Conservation (phyloP, 202 grass and related monocot genomes). For the Zizania palustris region DNA sequence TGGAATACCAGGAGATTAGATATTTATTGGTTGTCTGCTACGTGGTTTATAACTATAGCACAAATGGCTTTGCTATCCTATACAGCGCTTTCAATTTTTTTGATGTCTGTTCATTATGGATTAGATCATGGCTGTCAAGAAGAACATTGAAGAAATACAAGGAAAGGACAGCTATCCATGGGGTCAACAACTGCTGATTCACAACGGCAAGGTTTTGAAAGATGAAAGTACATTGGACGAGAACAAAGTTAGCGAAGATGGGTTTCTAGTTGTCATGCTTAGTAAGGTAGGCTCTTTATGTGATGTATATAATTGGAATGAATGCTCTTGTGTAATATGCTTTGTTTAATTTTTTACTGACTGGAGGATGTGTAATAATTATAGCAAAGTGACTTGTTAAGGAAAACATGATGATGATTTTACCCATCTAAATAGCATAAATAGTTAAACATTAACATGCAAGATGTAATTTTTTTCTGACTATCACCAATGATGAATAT, state of each 20-base stretch:
- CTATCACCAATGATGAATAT: neutral
- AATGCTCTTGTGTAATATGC: neutral
- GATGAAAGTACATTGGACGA: conserved; percentile 93
- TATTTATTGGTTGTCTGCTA: neutral
- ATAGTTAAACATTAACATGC: neutral
- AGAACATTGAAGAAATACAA: conserved; percentile 86
- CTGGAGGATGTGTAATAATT: neutral
- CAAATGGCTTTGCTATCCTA: neutral
- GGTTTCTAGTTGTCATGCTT: conserved; percentile 91
- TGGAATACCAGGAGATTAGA: neutral
- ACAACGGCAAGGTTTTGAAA: conserved; percentile 89
- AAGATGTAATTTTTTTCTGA: neutral
- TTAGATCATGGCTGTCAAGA: conserved; percentile 95
- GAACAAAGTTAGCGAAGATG: conserved; percentile 80
- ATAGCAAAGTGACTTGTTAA: conserved; percentile 16
- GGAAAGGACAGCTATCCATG: conserved; percentile 95
- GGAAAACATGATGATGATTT: neutral
- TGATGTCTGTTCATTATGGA: conserved; percentile 19
- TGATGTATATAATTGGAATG: neutral
- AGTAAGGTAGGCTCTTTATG: conserved; percentile 65
- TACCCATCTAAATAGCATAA: conserved; percentile 2
- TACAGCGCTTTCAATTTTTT: conserved; percentile 19
- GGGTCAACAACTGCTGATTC: conserved; percentile 84
- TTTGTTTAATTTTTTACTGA: conserved; percentile 25
- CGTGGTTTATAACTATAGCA: conserved; percentile 19